phyloP scores from a whole-genome alignment of 1,139 yeast species.

The Blastobotrys capitulatus region DNA sequence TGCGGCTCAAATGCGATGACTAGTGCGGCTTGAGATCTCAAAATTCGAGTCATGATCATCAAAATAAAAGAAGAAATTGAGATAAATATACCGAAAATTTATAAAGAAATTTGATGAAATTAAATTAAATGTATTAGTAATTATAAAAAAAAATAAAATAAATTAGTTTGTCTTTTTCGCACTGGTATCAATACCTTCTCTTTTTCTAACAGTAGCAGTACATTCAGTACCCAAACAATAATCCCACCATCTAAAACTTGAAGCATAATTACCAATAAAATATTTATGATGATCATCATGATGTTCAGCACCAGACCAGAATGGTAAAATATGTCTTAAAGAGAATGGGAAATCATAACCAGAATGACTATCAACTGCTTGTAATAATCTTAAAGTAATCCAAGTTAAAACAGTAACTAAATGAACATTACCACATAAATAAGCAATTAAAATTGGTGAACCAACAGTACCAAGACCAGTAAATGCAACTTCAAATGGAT shows the following conservation, averaged over 20 bases:
- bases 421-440: conserved; percentile 65
- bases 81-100: no score
- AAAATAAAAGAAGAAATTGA: no score
- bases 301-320: conserved; percentile 98
- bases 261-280: conserved; percentile 88
- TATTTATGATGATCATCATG: conserved; percentile 95
- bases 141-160: no score
- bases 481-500: conserved; percentile 85
- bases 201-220: conserved; percentile 31
- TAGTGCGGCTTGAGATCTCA: no score
- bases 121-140: no score
- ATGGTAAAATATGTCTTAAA: conserved; percentile 82
- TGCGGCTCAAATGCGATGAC: no score
- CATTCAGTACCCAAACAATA: conserved; percentile 56
- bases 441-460: conserved; percentile 69
- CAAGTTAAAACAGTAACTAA: conserved; percentile 78
- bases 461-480: conserved; percentile 95
- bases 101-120: no score
- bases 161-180: no score
- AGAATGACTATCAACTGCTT: conserved; percentile 94
- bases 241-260: conserved; percentile 95
- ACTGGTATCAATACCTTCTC: not conserved
- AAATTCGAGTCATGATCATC: no score
- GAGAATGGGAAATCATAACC: conserved; percentile 98
- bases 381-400: conserved; percentile 84